Evolutionary conservation across 768 basidiomycete species (phyloP), one percentile per base, ranked within the genome.

Genomic region (Rhizopogon rudus): DNA sequence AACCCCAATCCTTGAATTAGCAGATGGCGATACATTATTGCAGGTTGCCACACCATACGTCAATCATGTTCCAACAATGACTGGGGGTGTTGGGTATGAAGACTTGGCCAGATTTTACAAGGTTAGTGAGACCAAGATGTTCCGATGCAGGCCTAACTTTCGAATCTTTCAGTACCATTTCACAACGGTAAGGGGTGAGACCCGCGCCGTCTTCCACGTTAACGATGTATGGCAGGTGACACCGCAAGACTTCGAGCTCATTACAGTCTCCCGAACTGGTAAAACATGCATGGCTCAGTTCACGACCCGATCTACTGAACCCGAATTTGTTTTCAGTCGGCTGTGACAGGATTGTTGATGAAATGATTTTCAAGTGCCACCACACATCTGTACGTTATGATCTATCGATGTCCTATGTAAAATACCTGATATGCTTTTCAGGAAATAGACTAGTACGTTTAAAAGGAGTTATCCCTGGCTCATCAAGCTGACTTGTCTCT

Each of bases 81-180:
- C 75, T 3, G 79, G 80, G 17, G 79, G 76, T 16, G 66, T 77
- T 17, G 78, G 75, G 3, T 64, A 70, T 41, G 63, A 70, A n/a
- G 71, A 74, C 6, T 61, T 78, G 14, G 68, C 73, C 16, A 71
- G 72, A n/a, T 78, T 79, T 61, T 81, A 80, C 63, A 75, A 75
- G 66, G 72, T 71, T 28, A 51, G 65, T 33, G 29, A 29, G 5
- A n/a, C 17, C n/a, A 37, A 39, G 25, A n/a, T 44, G n/a, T 33
- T n/a, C 22, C 33, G 40, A 35, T 31, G 22, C 29, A 33, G 17
- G 3, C 7, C 46, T 52, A 16, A 50, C 16, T 29, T 39, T 2
- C 9, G 13, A 5, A 22, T 37, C 16, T 25, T 44, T 44, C 44
- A 75, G 73, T 70, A 76, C 52, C 73, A 75, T 61, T 75, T 75